Evolutionary conservation across 2,329 filamentous ascomycete species (phyloP).

Genomic region (Claviceps fusiformis): DNA sequence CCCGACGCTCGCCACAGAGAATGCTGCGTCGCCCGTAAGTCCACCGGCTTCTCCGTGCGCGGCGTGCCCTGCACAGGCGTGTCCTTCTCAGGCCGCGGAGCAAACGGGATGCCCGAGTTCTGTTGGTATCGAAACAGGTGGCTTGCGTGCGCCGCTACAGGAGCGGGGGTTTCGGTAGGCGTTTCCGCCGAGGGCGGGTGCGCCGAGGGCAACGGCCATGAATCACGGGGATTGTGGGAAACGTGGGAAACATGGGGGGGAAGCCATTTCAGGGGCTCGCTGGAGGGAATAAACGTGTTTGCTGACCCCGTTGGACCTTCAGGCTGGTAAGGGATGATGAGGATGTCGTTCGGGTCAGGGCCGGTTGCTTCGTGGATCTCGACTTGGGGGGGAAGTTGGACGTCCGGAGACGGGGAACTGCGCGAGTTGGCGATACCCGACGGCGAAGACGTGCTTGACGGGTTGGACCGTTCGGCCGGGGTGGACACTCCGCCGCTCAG

Average conservation of each 20-base stretch:
- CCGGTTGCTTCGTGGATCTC: slow-evolving; percentile 12
- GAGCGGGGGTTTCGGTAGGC: slow-evolving; percentile 11
- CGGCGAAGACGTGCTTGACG: slow-evolving; percentile 11
- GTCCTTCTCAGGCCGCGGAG: slow-evolving; percentile 15
- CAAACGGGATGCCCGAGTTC: slow-evolving; percentile 35
- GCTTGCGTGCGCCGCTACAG: slow-evolving; percentile 6
- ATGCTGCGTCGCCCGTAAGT: neutral
- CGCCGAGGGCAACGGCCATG: slow-evolving; percentile 21
- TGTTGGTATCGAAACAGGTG: slow-evolving; percentile 20
- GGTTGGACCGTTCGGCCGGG: slow-evolving; percentile 12
- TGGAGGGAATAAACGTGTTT: slow-evolving; percentile 17
- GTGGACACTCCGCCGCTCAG: slow-evolving; percentile 13
- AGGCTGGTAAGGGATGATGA: slow-evolving; percentile 42
- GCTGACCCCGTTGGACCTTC: slow-evolving; percentile 31
- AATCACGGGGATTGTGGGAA: neutral
- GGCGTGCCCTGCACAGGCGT: neutral
- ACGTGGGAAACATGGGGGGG: slow-evolving; percentile 27
- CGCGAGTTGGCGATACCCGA: slow-evolving; percentile 9
- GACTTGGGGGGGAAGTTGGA: slow-evolving; percentile 11
- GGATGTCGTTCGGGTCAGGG: slow-evolving; percentile 23
- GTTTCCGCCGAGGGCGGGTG: slow-evolving; percentile 16
- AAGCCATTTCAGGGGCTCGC: slow-evolving; percentile 35
- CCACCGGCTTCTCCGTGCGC: neutral
- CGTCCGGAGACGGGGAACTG: slow-evolving; percentile 21
- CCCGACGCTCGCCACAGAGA: neutral